Conservation (phyloP, 257 asterid species). For the Verbena officinalis region DNA sequence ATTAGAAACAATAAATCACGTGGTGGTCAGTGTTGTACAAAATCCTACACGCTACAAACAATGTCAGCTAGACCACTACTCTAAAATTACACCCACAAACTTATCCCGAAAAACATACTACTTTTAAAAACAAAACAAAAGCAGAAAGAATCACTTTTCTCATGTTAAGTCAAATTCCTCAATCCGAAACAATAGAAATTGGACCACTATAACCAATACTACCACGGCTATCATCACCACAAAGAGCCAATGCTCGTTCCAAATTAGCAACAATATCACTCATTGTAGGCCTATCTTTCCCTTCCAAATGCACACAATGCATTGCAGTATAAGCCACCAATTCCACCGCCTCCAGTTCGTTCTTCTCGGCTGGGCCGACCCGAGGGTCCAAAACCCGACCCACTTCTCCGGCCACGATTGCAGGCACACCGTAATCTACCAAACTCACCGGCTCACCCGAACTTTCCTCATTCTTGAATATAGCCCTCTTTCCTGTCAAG, state of each 20-base stretch:
- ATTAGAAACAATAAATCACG: no score
- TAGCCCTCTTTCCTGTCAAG: slow-evolving; percentile 75
- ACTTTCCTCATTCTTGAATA: slow-evolving; percentile 50
- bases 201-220: slow-evolving; percentile 68
- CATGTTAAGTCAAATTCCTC: slow-evolving; percentile 28
- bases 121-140: not conserved
- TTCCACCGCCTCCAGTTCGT: slow-evolving; percentile 79
- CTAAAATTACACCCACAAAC: slow-evolving; percentile 23
- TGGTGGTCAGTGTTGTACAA: slow-evolving; percentile 13
- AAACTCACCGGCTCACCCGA: slow-evolving; percentile 56
- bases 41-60: slow-evolving; percentile 34
- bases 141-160: not conserved
- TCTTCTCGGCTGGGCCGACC: slow-evolving; percentile 56
- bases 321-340: slow-evolving; percentile 81
- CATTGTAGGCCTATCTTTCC: slow-evolving; percentile 83
- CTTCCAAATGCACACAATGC: slow-evolving; percentile 89
- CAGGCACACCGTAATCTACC: slow-evolving; percentile 79
- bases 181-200: slow-evolving; percentile 64
- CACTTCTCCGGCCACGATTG: slow-evolving; percentile 62
- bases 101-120: not conserved
- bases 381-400: slow-evolving; percentile 51
- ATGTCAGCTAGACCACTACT: slow-evolving; percentile 32
- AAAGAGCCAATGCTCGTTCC: slow-evolving; percentile 73
- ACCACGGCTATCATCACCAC: slow-evolving; percentile 80
- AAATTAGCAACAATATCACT: slow-evolving; percentile 73